Percentiles rank a stretch among this genome's conserved stretches.
phyloP scores from a whole-genome alignment of 2,329 filamentous ascomycete genomes.

The Fusarium irregulare region DNA sequence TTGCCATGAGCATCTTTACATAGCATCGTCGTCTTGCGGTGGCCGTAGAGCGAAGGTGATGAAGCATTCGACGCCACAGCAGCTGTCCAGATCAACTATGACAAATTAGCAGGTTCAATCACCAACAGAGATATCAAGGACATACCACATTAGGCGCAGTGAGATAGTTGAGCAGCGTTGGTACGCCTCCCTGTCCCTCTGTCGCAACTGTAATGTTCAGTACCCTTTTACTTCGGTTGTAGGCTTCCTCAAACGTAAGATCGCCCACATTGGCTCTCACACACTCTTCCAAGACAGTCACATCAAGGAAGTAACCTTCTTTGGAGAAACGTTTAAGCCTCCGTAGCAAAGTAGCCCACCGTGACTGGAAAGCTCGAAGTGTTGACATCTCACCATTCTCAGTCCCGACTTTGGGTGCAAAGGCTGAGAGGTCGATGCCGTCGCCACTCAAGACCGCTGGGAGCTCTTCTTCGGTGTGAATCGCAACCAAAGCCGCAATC shows the following conservation, averaged over 20 bases:
- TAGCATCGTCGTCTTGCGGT: constrained; percentile 72
- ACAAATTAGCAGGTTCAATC: constrained; percentile 18
- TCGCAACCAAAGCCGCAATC: constrained; percentile 87
- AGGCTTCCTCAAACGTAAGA: constrained; percentile 93
- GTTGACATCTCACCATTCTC: constrained; percentile 49
- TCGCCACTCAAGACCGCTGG: constrained; percentile 80
- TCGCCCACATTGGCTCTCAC: constrained; percentile 88
- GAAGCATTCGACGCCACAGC: constrained; percentile 80
- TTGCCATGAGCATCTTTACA: constrained; percentile 81
- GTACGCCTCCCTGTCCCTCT: constrained; percentile 77
- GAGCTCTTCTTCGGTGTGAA: constrained; percentile 88
- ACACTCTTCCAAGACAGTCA: constrained; percentile 83
- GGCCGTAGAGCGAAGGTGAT: constrained; percentile 72
- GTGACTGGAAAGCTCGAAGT: constrained; percentile 55
- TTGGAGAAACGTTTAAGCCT: constrained; percentile 75
- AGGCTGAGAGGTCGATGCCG: constrained; percentile 84
- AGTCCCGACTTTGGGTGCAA: constrained; percentile 59
- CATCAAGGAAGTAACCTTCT: constrained; percentile 87
- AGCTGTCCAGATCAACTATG: constrained; percentile 80
- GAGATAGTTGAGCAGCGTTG: constrained; percentile 89
- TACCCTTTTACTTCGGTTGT: constrained; percentile 83
- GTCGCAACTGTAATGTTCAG: constrained; percentile 93
- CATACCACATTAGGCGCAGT: constrained; percentile 91
- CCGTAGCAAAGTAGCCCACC: constrained; percentile 71
- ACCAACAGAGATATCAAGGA: constrained; percentile 41